Base-by-base conservation (phyloP, 129 eudicot species). In the Centrapalus pauciflorus region DNA sequence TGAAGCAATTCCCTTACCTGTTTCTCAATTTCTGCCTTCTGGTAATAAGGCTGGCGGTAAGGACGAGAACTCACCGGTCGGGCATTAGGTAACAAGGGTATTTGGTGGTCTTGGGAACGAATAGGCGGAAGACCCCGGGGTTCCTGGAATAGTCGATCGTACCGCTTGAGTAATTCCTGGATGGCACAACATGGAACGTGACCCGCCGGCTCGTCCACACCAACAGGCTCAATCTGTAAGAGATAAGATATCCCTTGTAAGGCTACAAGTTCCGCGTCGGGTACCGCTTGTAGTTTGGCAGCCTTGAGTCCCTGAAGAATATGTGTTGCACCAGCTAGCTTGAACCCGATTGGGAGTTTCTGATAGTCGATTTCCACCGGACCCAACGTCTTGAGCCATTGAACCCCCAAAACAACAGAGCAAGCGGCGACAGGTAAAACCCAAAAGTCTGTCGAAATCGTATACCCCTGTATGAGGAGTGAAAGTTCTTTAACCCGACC, bases 341-440 rank as follows among this genome's bases (percentile, higher is more conserved):
- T 13, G 52, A 45, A 45, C 16, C 52, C 52, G 1, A 45, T 45
- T 12, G 52, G 9, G 52, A 45, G 17, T 8, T 45, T 45, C 21
- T 45, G 4, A 45, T 45, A 45, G 21, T 45, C 52, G 9, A 13
- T 45, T 17, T 45, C 52, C 21, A 45, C 52, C n/a, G n/a, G n/a
- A n/a, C n/a, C n/a, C n/a, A n/a, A n/a, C n/a, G n/a, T n/a, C n/a
- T n/a, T n/a, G n/a, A 48, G 52, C 68, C 54, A 20, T 62, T 62
- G 68, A 24, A 40, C 34, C 4, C 68, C 68, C 12, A 62, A 26
- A 13, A 62, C 68, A 37, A 62, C 51, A 0, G 54, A 7, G 34
- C 68, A 62, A 3, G 68, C 68, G 6, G 51, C 52, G 2, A 20
- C 52, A 0, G 68, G 68, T 24, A 62, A 23, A 62, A 62, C 51